A percentile compares a stretch with the other conserved stretches of the same genome.
These are phyloP conservation scores for Aureobasidium sp. DNA, from an alignment of 2,329 filamentous ascomycete species.

Conservation along the genomic window DNA sequence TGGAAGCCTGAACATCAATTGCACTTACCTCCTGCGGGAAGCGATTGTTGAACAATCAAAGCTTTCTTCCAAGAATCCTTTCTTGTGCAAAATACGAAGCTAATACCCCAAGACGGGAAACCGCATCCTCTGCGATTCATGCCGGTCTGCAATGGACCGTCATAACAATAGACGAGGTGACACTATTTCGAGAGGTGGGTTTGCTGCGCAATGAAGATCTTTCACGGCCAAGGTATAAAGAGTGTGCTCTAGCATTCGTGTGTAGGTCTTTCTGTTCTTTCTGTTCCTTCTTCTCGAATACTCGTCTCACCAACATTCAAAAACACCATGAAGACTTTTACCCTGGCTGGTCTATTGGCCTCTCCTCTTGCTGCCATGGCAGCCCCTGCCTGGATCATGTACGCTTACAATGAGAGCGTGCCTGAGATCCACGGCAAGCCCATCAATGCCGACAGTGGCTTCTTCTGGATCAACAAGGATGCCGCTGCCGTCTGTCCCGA, in stretches of 20 bases:
- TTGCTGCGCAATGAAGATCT: not conserved
- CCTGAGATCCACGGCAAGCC: constrained; percentile 11
- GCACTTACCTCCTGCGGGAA: not conserved
- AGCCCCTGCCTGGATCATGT: constrained; percentile 8
- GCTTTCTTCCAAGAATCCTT: not conserved
- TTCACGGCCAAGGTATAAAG: not conserved
- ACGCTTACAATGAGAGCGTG: constrained; percentile 8
- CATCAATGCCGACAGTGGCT: constrained; percentile 10
- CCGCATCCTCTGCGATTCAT: not conserved
- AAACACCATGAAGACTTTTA: constrained; percentile 4
- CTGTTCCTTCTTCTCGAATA: not conserved
- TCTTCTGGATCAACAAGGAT: constrained; percentile 6
- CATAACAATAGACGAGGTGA: not conserved
- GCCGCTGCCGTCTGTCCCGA: constrained; percentile 6
- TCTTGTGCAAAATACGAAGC: not conserved
- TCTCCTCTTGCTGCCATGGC: constrained; percentile 4
- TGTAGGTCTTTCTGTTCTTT: not conserved
- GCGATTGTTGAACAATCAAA: not conserved
- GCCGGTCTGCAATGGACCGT: not conserved
- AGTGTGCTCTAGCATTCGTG: not conserved
- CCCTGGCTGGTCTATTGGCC: not conserved
- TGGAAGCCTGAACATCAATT: not conserved
- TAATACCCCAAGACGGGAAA: not conserved
- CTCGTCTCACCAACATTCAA: not conserved
- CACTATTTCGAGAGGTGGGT: not conserved